A percentile compares a stretch with the other conserved stretches of the same genome.
Conservation (phyloP, 1,139 yeast species). For the Debaryomycetaceae sp. region DNA sequence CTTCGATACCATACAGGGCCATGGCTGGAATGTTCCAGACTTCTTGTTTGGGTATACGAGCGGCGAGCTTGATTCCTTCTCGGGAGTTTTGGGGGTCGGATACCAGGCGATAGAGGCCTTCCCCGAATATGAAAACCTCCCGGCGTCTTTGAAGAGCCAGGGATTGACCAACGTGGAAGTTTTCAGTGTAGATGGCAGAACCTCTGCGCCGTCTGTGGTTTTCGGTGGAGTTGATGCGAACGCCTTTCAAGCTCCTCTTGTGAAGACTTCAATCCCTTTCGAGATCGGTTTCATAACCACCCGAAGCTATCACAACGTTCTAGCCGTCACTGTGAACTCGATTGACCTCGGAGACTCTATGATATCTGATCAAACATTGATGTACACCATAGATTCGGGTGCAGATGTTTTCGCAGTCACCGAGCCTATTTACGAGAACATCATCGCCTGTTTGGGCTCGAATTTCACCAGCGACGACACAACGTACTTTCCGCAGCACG, state of each 20-base stretch:
- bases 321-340: constrained; percentile 17
- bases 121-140: constrained; percentile 13
- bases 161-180: constrained; percentile 11
- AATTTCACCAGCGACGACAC: constrained; percentile 7
- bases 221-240: constrained; percentile 21
- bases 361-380: constrained; percentile 14
- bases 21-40: constrained; percentile 3
- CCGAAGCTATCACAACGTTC: constrained; percentile 9
- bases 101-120: constrained; percentile 11
- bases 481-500: constrained; percentile 7
- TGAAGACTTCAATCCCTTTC: constrained; percentile 14
- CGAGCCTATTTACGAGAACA: constrained; percentile 14
- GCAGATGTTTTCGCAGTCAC: constrained; percentile 18
- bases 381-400: constrained; percentile 20
- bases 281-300: constrained; percentile 10
- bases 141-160: constrained; percentile 11
- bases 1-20: constrained; percentile 8
- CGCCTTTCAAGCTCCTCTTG: constrained; percentile 14
- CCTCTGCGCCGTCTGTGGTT: constrained; percentile 8
- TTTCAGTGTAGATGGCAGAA: constrained; percentile 14
- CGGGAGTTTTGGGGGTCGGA: constrained; percentile 20
- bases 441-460: constrained; percentile 11
- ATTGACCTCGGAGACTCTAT: constrained; percentile 9
- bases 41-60: constrained; percentile 10
- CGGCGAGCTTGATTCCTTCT: constrained; percentile 6